These are phyloP conservation scores for Rhodamnia argentea DNA, from an alignment of 345 rosid genomes.

Conservation along the genomic window DNA sequence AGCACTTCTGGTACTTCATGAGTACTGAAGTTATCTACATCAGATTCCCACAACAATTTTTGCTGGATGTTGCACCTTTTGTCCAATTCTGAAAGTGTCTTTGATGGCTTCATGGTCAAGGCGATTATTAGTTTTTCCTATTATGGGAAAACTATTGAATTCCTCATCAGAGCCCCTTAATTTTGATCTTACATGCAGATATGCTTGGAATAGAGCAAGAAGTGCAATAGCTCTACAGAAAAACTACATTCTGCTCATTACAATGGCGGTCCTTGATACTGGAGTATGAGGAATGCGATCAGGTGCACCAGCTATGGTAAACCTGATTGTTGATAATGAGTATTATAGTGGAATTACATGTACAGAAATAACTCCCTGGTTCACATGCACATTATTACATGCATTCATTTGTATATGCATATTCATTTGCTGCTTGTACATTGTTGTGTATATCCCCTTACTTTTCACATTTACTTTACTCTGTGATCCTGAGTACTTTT, in stretches of 20 bases:
- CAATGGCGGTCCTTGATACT: not conserved
- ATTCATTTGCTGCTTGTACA: not conserved
- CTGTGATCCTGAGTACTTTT: not conserved
- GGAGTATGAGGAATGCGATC: not conserved
- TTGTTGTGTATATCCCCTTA: not conserved
- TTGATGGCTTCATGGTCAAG: not conserved
- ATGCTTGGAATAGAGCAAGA: conserved; percentile 16
- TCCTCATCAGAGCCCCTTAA: not conserved
- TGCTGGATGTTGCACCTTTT: not conserved
- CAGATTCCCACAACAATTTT: not conserved
- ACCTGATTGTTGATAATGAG: not conserved
- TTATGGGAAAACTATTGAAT: not conserved
- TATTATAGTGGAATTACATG: not conserved
- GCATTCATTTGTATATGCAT: not conserved
- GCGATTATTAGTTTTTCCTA: not conserved
- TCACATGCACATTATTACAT: not conserved
- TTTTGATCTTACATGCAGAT: conserved; percentile 11
- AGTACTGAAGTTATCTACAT: not conserved
- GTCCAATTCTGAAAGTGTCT: not conserved
- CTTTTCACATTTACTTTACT: not conserved
- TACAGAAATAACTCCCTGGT: not conserved
- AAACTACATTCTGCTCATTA: not conserved
- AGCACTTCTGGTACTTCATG: not conserved
- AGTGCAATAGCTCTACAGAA: not conserved
- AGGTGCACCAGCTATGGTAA: not conserved